These are phyloP conservation scores for Hydrangea macrophylla DNA, from an alignment of 148 eudicot species.

Conservation along the genomic window DNA sequence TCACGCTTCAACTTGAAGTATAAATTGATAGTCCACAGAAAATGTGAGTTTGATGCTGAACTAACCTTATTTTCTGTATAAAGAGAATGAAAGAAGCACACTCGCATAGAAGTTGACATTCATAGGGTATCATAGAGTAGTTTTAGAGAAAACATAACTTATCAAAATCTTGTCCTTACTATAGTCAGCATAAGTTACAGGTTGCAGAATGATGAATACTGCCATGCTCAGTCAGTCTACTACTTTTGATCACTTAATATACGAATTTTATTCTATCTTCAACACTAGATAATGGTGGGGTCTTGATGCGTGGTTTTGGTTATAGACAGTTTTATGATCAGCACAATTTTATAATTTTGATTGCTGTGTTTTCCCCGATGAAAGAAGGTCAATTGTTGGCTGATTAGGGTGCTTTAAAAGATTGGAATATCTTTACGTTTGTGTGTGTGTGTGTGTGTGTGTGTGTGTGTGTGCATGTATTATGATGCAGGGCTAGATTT, in stretches of 20 bases:
- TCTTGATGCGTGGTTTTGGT: not conserved
- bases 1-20: not conserved
- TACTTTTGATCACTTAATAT: too few species aligned
- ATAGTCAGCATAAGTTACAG: too few species aligned
- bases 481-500: not conserved
- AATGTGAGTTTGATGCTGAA: not conserved
- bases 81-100: conserved; percentile 2
- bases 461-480: not conserved
- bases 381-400: not conserved
- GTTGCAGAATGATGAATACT: too few species aligned
- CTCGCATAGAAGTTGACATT: too few species aligned
- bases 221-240: not conserved
- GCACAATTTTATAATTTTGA: not conserved
- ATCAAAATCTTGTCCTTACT: not conserved
- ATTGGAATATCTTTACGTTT: too few species aligned
- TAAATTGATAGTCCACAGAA: not conserved
- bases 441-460: not conserved
- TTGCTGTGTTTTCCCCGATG: not conserved
- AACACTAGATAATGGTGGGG: not conserved
- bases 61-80: not conserved
- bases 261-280: too few species aligned
- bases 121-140: not conserved
- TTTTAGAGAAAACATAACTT: not conserved
- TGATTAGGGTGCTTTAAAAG: not conserved
- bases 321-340: not conserved